A percentile compares a stretch with the other conserved stretches of the same genome.
Evolutionary conservation across 1,139 yeast genomes (phyloP).

Genomic region (Yamadazyma sp.): DNA sequence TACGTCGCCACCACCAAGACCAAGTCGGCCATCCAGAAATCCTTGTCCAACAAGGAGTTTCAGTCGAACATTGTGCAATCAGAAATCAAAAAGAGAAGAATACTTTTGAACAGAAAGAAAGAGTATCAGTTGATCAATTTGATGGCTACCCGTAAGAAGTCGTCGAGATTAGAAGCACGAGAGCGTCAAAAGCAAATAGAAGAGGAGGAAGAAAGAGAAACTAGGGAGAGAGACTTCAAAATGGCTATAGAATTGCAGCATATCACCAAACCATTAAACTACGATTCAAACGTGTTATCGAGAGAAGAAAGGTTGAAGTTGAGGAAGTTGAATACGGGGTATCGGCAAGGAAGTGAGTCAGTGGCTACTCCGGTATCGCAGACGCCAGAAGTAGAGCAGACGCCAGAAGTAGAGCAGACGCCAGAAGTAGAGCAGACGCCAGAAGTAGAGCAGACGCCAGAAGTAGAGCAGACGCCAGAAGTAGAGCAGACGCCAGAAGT

Average conservation of each 20-base stretch:
- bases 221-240: slow-evolving; percentile 34
- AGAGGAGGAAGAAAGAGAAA: slow-evolving; percentile 26
- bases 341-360: slow-evolving; percentile 3
- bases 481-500: too few relatives aligned
- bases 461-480: too few relatives aligned
- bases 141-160: slow-evolving; percentile 49
- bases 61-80: slow-evolving; percentile 18
- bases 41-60: slow-evolving; percentile 17
- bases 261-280: slow-evolving; percentile 17
- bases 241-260: slow-evolving; percentile 40
- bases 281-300: slow-evolving; percentile 27
- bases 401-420: too few relatives aligned
- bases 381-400: not conserved
- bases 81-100: slow-evolving; percentile 39
- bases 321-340: slow-evolving; percentile 23
- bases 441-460: too few relatives aligned
- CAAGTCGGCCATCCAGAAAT: slow-evolving; percentile 17
- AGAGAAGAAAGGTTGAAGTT: slow-evolving; percentile 46
- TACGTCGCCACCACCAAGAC: slow-evolving; percentile 21
- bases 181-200: slow-evolving; percentile 47
- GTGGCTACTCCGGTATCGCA: not conserved
- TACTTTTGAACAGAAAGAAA: slow-evolving; percentile 41
- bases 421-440: too few relatives aligned
- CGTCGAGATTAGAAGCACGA: slow-evolving; percentile 51
- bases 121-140: slow-evolving; percentile 49